Evolutionary conservation across 2,329 filamentous ascomycete genomes (phyloP).

Genomic region (Pseudocercospora ulei): DNA sequence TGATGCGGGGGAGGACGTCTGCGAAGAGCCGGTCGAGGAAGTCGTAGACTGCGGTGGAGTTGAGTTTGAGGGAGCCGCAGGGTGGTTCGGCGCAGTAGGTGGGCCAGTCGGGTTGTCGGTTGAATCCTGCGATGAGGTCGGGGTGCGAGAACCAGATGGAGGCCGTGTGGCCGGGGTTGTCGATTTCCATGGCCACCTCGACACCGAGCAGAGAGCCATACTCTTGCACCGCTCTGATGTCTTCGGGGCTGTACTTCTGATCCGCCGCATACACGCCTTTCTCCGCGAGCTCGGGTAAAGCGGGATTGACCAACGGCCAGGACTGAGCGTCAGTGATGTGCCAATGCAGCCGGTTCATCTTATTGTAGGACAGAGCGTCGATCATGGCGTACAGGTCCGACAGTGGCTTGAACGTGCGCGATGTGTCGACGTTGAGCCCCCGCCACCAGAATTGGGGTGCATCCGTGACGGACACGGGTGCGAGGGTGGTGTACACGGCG

Average conservation of each 20-base stretch:
- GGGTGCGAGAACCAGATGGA: conserved; percentile 57
- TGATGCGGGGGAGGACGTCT: conserved; percentile 65
- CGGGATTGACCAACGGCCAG: conserved; percentile 72
- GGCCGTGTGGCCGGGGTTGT: conserved; percentile 71
- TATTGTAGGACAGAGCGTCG: conserved; percentile 66
- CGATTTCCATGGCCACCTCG: conserved; percentile 64
- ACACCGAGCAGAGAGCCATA: conserved; percentile 62
- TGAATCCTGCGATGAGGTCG: conserved; percentile 59
- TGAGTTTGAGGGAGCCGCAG: conserved; percentile 61
- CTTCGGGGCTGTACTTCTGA: conserved; percentile 56
- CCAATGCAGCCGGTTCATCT: conserved; percentile 72
- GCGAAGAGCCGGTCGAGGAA: conserved; percentile 64
- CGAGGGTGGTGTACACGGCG: conserved; percentile 56
- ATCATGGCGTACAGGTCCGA: conserved; percentile 63
- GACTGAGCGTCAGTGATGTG: conserved; percentile 77
- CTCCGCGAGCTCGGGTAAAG: conserved; percentile 59
- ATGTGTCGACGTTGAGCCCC: conserved; percentile 68
- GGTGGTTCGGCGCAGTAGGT: conserved; percentile 49
- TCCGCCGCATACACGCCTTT: conserved; percentile 63
- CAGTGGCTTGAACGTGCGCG: conserved; percentile 61
- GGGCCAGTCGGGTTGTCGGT: conserved; percentile 46
- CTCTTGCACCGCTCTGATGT: conserved; percentile 57
- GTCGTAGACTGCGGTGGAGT: conserved; percentile 56
- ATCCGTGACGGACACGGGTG: conserved; percentile 64
- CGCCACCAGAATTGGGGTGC: conserved; percentile 65